Base-by-base conservation (phyloP, 768 basidiomycete genomes). In the Lactifluus echinatus region DNA sequence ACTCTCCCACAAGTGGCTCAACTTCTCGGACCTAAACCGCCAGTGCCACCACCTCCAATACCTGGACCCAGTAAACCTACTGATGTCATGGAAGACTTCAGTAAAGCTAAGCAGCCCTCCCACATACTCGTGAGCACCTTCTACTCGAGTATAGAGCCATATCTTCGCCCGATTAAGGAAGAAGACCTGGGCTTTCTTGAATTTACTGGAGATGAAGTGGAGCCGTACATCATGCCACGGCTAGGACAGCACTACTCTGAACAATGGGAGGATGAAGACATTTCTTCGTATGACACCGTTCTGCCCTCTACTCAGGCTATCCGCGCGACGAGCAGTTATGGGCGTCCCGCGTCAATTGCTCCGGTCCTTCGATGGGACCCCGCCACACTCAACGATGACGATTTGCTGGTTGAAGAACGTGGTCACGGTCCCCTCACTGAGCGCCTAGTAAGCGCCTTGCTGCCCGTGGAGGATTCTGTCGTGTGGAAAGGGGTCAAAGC, bases 131-230 rank as follows among this genome's bases (percentile, higher is more conserved):
- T 86, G 28, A 79, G 74, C 29, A 92, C 91, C 1, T 98, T 96
- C 68, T 93, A 93, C 71, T 76, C 85, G 24, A 87, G 84, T 65
- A 82, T 95, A 45, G 95, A 97, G 66, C 87, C 89, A 11, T 99
- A 89, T 76, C 75, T 94, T 66, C 84, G 93, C 50, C 81, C 82
- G 23, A 83, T 97, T 43, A 87, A 87, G 60, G 96, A 98, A 71
- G 96, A 98, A 70, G 96, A 99, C 67, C 74, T 98, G 28, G 95
- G 95, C 2, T 94, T 93, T 70, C 77, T 99, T 51, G 88, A 91
- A 58, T 89, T 89, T 65, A 85, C 85, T 11, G 89, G 81, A n/a
- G 93, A 97, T 65, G 93, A 96, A 60, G 76, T 89, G 8, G 89
- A 93, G 56, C 87, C 91, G 0, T 96, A 82, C 65, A 71, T 91